Evolutionary conservation across 306 rosid genomes (phyloP).

Genomic region (Corylus heterophylla): DNA sequence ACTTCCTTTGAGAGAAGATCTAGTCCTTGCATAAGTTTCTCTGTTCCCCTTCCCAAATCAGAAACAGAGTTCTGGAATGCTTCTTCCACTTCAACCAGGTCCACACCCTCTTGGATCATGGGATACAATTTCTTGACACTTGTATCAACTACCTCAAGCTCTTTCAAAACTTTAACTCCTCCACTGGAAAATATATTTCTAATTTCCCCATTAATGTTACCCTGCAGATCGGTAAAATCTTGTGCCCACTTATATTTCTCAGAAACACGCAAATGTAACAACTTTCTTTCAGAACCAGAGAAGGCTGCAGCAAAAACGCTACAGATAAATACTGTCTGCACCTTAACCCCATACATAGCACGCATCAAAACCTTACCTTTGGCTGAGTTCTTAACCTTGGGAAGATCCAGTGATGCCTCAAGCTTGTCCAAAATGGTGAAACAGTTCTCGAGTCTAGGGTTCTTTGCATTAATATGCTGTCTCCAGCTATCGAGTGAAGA

Average conservation of each 20-base stretch:
- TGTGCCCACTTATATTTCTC: slow-evolving; percentile 64
- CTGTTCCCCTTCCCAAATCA: slow-evolving; percentile 42
- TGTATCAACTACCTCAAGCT: slow-evolving; percentile 64
- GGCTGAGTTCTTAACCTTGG: slow-evolving; percentile 78
- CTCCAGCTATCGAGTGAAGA: slow-evolving; percentile 74
- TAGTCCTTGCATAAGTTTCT: slow-evolving; percentile 62
- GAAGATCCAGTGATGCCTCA: slow-evolving; percentile 62
- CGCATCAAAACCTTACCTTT: slow-evolving; percentile 83
- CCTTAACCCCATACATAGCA: slow-evolving; percentile 82
- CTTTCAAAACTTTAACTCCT: slow-evolving; percentile 45
- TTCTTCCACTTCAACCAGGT: slow-evolving; percentile 30
- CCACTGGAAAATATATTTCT: slow-evolving; percentile 42
- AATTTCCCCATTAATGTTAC: slow-evolving; percentile 63
- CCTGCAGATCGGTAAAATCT: slow-evolving; percentile 57
- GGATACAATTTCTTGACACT: slow-evolving; percentile 56
- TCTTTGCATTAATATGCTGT: slow-evolving; percentile 45
- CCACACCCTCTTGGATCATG: slow-evolving; percentile 46
- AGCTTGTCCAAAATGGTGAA: slow-evolving; percentile 56
- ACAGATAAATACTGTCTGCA: slow-evolving; percentile 65
- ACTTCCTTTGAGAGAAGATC: slow-evolving; percentile 75
- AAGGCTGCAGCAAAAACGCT: slow-evolving; percentile 63
- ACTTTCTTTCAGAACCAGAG: slow-evolving; percentile 54
- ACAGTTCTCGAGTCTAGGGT: slow-evolving; percentile 57
- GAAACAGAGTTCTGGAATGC: slow-evolving; percentile 33
- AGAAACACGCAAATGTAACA: slow-evolving; percentile 46